Evolutionary conservation across 805 yeast species (phyloP).

Genomic region (Saturnispora saitoi): DNA sequence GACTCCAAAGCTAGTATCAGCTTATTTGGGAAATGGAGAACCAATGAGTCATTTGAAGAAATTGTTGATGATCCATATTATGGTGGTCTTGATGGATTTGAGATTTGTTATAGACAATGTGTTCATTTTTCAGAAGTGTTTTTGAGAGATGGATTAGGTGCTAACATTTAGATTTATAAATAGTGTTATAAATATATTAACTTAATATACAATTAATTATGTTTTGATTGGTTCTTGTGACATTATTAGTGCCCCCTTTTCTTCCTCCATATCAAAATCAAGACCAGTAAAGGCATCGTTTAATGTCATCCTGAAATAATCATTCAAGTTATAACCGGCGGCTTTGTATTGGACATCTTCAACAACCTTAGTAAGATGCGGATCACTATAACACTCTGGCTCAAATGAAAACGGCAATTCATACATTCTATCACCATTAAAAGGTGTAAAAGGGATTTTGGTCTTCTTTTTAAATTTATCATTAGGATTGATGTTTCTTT

Average conservation of each 20-base stretch:
- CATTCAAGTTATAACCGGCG: conserved; percentile 71
- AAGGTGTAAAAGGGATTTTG: conserved; percentile 77
- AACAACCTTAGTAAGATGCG: conserved; percentile 35
- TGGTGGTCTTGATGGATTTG: conserved; percentile 81
- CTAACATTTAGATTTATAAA: conserved; percentile 2
- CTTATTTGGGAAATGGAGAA: conserved; percentile 78
- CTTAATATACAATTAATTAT: background rate
- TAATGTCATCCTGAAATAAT: conserved; percentile 65
- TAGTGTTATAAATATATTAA: background rate
- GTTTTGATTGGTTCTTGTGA: background rate
- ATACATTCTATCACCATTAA: conserved; percentile 75
- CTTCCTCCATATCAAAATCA: conserved; percentile 67
- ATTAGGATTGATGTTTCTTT: conserved; percentile 21
- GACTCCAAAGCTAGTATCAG: conserved; percentile 40
- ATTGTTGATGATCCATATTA: conserved; percentile 89
- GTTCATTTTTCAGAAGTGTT: conserved; percentile 68
- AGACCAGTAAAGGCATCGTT: conserved; percentile 88
- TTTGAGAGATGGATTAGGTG: conserved; percentile 37
- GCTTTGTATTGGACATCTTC: conserved; percentile 64
- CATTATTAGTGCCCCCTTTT: conserved; percentile 25
- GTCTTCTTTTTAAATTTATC: conserved; percentile 18
- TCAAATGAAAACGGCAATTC: conserved; percentile 39
- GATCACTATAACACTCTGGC: conserved; percentile 45
- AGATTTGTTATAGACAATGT: conserved; percentile 66
- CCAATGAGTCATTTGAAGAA: conserved; percentile 37